Conservation (phyloP, 306 rosid genomes). For the Sophora flavescens region DNA sequence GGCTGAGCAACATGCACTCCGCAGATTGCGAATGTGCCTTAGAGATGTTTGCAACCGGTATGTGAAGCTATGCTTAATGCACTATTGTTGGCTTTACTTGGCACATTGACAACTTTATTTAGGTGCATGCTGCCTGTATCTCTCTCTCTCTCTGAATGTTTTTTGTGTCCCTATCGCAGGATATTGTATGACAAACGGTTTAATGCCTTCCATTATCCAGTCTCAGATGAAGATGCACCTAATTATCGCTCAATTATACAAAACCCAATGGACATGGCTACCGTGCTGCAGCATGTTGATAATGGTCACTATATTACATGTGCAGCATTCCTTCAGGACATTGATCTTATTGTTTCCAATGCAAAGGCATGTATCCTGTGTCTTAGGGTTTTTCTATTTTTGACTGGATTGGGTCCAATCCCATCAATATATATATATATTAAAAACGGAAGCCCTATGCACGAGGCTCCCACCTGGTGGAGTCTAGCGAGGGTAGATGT, state of each 20-base stretch:
- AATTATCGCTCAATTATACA: conserved; percentile 90
- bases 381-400: not conserved
- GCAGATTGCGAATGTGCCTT: conserved; percentile 97
- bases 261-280: conserved; percentile 93
- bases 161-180: conserved; percentile 58
- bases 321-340: conserved; percentile 81
- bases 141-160: not conserved
- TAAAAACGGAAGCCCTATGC: too few relatives aligned
- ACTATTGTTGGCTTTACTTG: conserved; percentile 21
- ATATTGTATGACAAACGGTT: conserved; percentile 93
- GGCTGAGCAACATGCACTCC: conserved; percentile 97
- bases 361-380: conserved; percentile 73
- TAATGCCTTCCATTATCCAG: conserved; percentile 92
- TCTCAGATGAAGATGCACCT: conserved; percentile 96
- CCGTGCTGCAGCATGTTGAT: conserved; percentile 89
- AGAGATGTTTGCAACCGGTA: conserved; percentile 98
- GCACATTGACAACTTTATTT: conserved; percentile 13
- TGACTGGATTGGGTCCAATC: conserved; percentile 13
- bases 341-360: conserved; percentile 89
- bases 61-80: conserved; percentile 40
- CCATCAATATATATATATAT: not conserved
- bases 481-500: too few relatives aligned
- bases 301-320: conserved; percentile 83
- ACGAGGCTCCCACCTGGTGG: too few relatives aligned
- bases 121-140: not conserved